Evolutionary conservation across 257 asterid genomes (phyloP).

Genomic region (Nyctanthes arbortristis): DNA sequence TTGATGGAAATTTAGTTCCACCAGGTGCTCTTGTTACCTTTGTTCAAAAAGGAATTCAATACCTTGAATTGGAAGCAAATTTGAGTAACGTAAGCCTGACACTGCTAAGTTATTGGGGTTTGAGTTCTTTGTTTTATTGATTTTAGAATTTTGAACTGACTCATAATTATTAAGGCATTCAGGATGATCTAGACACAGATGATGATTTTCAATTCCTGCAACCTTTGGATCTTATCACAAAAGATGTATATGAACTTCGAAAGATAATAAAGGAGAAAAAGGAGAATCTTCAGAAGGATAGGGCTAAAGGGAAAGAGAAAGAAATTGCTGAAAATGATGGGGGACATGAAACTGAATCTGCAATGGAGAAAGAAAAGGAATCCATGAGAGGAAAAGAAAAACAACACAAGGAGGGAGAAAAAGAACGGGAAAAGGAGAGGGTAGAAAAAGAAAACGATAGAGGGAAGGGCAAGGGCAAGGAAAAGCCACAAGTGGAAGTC

Average conservation of each 20-base stretch:
- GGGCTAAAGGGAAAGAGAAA: constrained; percentile 67
- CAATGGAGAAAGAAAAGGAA: constrained; percentile 50
- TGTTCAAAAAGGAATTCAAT: constrained; percentile 91
- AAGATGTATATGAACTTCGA: constrained; percentile 75
- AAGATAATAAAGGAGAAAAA: constrained; percentile 76
- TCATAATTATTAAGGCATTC: constrained; percentile 39
- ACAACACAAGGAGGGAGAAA: constrained; percentile 65
- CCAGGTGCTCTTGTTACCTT: constrained; percentile 90
- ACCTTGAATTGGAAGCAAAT: constrained; percentile 93
- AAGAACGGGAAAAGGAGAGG: constrained; percentile 49
- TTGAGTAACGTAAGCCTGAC: constrained; percentile 54
- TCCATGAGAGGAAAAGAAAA: constrained; percentile 44
- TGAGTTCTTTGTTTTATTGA: constrained; percentile 19
- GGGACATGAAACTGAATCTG: constrained; percentile 55
- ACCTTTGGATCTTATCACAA: constrained; percentile 90
- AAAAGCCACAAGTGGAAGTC: constrained; percentile 59
- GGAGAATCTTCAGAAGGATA: constrained; percentile 59
- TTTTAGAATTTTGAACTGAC: constrained; percentile 29
- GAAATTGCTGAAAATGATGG: constrained; percentile 52
- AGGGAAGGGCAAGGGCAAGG: constrained; percentile 67
- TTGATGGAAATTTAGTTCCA: constrained; percentile 89
- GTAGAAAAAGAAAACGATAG: constrained; percentile 52
- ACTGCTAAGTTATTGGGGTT: constrained; percentile 9
- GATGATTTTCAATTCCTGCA: constrained; percentile 85
- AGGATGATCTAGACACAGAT: constrained; percentile 77